Evolutionary conservation across 106 monocot genomes (phyloP).

Genomic region (Amphibolis antarctica): DNA sequence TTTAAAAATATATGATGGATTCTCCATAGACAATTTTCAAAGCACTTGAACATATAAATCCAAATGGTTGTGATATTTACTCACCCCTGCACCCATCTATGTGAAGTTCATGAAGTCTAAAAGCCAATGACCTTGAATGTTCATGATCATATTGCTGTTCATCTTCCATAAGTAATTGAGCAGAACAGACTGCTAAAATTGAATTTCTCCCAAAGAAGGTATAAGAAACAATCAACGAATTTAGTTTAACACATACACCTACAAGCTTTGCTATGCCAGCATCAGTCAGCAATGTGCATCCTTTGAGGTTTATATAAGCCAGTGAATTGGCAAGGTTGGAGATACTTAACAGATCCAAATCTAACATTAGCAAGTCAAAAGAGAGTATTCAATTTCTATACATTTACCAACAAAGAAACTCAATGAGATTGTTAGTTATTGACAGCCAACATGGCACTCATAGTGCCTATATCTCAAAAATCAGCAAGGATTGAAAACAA

Average conservation of each 20-base stretch:
- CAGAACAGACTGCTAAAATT: slow-evolving; percentile 37
- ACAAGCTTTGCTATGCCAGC: slow-evolving; percentile 54
- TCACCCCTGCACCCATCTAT: slow-evolving; percentile 67
- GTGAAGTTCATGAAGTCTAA: slow-evolving; percentile 44
- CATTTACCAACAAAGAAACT: not conserved
- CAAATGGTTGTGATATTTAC: slow-evolving; percentile 2
- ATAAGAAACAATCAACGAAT: slow-evolving; percentile 46
- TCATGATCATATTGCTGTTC: slow-evolving; percentile 6
- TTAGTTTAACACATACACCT: slow-evolving; percentile 23
- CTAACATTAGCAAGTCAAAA: slow-evolving; percentile 23
- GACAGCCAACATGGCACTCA: too few relatives aligned
- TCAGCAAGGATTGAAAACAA: too few relatives aligned
- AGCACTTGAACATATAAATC: not conserved
- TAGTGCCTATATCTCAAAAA: too few relatives aligned
- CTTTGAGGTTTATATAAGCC: slow-evolving; percentile 53
- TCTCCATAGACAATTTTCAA: too few relatives aligned
- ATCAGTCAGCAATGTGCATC: slow-evolving; percentile 49
- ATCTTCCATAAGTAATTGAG: not conserved
- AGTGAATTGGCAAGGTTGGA: slow-evolving; percentile 29
- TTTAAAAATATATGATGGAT: not conserved
- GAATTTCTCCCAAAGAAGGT: slow-evolving; percentile 53
- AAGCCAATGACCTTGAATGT: slow-evolving; percentile 26
- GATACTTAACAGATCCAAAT: slow-evolving; percentile 37
- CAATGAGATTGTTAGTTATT: too few relatives aligned
- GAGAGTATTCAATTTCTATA: not conserved